These are phyloP conservation scores for Naganishia antarctica DNA, from an alignment of 768 basidiomycete genomes.

Conservation along the genomic window DNA sequence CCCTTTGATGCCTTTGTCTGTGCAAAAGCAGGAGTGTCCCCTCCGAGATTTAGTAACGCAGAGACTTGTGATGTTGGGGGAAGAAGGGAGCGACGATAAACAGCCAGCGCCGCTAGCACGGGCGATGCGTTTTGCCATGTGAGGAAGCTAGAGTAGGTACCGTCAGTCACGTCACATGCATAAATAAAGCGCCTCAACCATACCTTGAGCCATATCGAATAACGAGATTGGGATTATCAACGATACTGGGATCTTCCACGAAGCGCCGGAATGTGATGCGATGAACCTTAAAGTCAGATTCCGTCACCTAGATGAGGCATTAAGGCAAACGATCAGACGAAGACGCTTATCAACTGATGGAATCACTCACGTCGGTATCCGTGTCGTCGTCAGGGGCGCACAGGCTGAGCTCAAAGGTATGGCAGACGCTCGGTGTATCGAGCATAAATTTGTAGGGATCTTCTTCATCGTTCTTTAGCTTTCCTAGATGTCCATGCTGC, in stretches of 20 bases:
- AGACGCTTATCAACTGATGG: background rate
- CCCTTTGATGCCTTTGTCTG: conserved; percentile 31
- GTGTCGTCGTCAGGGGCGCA: conserved; percentile 50
- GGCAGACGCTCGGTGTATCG: conserved; percentile 58
- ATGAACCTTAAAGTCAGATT: conserved; percentile 57
- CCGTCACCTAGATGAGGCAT: background rate
- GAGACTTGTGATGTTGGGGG: conserved; percentile 31
- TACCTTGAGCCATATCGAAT: conserved; percentile 69
- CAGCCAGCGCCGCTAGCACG: conserved; percentile 65
- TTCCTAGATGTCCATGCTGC: conserved; percentile 48
- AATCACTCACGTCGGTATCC: conserved; percentile 19
- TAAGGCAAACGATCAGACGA: background rate
- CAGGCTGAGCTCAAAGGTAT: conserved; percentile 69
- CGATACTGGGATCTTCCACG: conserved; percentile 61
- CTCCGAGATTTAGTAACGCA: background rate
- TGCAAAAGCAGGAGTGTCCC: conserved; percentile 20
- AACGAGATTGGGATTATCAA: conserved; percentile 63
- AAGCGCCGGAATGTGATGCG: conserved; percentile 64
- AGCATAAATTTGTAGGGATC: conserved; percentile 65
- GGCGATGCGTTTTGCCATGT: conserved; percentile 70
- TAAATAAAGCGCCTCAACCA: conserved; percentile 42
- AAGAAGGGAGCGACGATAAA: conserved; percentile 59
- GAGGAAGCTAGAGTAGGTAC: conserved; percentile 58
- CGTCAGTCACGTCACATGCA: background rate
- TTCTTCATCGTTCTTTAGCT: conserved; percentile 58